Conservation (phyloP, 164 flowering plant genomes). For the Kingdonia uniflora region DNA sequence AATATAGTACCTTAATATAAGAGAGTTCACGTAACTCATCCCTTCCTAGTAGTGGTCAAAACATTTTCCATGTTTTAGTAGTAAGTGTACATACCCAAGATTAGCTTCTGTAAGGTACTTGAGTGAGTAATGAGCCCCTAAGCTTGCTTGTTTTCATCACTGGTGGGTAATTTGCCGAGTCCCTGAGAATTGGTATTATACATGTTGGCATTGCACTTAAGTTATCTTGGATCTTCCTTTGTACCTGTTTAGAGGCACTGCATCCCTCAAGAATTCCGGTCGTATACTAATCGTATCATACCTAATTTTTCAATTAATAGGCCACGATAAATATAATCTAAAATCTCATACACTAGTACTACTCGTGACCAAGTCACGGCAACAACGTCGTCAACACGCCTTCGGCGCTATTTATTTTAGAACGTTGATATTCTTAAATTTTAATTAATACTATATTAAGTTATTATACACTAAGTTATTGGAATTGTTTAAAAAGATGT, state of each 20-base stretch:
- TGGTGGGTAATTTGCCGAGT: conserved; percentile 84
- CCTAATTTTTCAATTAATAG: conserved; percentile 24
- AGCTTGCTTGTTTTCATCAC: conserved; percentile 94
- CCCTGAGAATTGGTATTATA: no score
- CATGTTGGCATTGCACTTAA: conserved; percentile 84
- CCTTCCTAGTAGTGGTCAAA: no score
- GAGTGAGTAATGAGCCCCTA: conserved; percentile 86
- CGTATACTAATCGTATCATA: conserved; percentile 76
- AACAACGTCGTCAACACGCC: no score
- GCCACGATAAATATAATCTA: background rate
- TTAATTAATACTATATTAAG: no score
- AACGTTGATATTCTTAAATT: no score
- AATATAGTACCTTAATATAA: conserved; percentile 54
- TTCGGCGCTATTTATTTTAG: no score
- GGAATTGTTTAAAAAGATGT: no score
- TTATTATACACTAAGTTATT: no score
- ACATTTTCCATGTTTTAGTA: no score
- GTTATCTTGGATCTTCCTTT: conserved; percentile 63
- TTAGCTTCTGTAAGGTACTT: conserved; percentile 75
- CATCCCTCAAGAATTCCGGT: conserved; percentile 61
- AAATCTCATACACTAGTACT: no score
- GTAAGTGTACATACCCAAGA: conserved; percentile 43
- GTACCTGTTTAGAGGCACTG: conserved; percentile 64
- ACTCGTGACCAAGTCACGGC: no score
- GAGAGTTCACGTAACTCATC: no score